Percentiles rank a stretch among this genome's conserved stretches.
phyloP scores from a whole-genome alignment of 495 filamentous ascomycete species.

The Neurospora terricola region DNA sequence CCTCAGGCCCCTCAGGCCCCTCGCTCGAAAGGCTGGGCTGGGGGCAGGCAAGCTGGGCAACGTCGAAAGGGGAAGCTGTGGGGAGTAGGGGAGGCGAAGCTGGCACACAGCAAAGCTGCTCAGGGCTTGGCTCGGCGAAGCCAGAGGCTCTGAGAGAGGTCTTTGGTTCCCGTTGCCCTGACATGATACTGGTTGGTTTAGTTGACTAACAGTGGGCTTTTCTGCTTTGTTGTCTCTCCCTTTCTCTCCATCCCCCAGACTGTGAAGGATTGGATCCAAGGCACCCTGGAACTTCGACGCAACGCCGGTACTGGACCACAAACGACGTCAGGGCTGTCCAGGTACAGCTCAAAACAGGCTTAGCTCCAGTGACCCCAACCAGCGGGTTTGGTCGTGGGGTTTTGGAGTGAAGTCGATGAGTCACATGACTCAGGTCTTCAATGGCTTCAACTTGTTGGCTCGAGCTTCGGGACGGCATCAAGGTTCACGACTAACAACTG shows the following conservation, averaged over 20 bases:
- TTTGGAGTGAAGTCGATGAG: not conserved
- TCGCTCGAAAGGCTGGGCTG: not conserved
- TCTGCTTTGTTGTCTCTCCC: not conserved
- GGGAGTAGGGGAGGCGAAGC: slow-evolving; percentile 10
- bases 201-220: not conserved
- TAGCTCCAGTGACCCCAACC: not conserved
- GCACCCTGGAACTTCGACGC: not conserved
- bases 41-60: not conserved
- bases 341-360: not conserved
- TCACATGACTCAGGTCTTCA: not conserved
- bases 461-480: not conserved
- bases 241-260: not conserved
- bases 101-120: slow-evolving; percentile 2
- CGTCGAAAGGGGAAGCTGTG: not conserved
- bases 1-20: not conserved
- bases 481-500: not conserved
- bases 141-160: not conserved
- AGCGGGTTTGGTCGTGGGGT: not conserved
- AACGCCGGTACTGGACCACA: not conserved
- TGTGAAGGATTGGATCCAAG: not conserved
- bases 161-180: not conserved
- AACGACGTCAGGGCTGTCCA: not conserved
- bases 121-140: not conserved
- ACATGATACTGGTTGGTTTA: not conserved
- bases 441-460: not conserved